Conservation (phyloP, 345 rosid species). For the Angophora floribunda region DNA sequence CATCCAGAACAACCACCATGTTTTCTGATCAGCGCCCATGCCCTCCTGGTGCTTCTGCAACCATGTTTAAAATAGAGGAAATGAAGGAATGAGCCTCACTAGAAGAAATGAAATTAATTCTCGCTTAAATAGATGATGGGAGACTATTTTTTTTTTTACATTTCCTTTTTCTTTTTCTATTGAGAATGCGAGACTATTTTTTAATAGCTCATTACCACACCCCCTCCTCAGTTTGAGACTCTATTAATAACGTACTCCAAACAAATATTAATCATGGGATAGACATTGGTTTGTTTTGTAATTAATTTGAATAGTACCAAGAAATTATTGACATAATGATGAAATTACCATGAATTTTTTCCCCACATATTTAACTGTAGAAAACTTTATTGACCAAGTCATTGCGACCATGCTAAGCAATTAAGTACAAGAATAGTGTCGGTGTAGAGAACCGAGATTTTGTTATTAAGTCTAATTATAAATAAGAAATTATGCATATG, state of each 20-base stretch:
- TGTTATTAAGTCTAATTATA: no score
- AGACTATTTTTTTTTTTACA: not conserved
- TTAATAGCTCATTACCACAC: not conserved
- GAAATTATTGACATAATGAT: not conserved
- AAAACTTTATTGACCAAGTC: not conserved
- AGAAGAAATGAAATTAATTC: not conserved
- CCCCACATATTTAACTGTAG: not conserved
- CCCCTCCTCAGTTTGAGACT: not conserved
- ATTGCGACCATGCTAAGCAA: not conserved
- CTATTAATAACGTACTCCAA: not conserved
- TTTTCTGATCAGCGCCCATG: not conserved
- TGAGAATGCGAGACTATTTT: not conserved
- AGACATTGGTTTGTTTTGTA: not conserved
- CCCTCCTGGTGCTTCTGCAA: not conserved
- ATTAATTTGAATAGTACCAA: not conserved
- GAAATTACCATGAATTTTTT: not conserved
- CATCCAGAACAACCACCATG: not conserved
- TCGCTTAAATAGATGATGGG: not conserved
- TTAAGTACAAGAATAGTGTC: not conserved
- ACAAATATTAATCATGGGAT: not conserved
- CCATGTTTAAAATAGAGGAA: not conserved
- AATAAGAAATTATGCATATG: not conserved
- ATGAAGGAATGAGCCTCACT: not conserved
- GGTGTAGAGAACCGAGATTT: not conserved
- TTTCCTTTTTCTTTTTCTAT: no score